Evolutionary conservation across 768 basidiomycete genomes (phyloP), one percentile per base, ranked within the genome.

Genomic region (Xanthoconium stramineum): DNA sequence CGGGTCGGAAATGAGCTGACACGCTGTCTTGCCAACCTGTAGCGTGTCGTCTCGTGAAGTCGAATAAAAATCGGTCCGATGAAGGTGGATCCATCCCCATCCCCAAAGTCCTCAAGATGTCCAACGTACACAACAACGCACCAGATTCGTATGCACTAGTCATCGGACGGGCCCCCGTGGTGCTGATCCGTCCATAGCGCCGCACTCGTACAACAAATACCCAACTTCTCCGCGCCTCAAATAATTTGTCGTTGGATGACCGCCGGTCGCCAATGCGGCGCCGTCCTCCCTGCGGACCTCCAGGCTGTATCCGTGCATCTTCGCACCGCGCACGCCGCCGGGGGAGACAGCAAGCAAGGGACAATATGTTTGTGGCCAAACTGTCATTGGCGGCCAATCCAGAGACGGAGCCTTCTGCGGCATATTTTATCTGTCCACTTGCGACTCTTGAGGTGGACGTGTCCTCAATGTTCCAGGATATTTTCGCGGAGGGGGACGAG

Each of bases 401-500:
- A 58, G 28, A 38, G 38, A 4, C 54, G 35, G 10, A 50, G 37
- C 15, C 3, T 51, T 15, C 13, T 42, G 35, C 48, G 57, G 0
- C 57, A 58, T 12, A 36, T 58, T 1, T 20, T 57, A 19, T 47
- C 55, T 0, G 20, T 47, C 2, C 57, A 58, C 10, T 15, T 50
- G 1, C 7, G 29, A 6, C 17, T 58, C 10, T 30, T 59, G 28
- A 51, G 20, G 45, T 59, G 57, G 57, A 57, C 20, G 5, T 59
- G 57, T 19, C 57, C 57, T 19, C 33, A 28, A 5, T 59, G 57
- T 10, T 28, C 9, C 2, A 50, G 7, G 20, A 47, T 33, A 6
- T 57, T 59, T 29, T 14, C 57, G 20, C 37, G 57, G 14, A 50
- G 8, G 39, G 19, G 45, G 24, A 58, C 35, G 3, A 8, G 6